A percentile compares a stretch with the other conserved stretches of the same genome.
Evolutionary conservation across 163 green algal genomes (phyloP).

Genomic region (Chlamydomonas reinhardtii): DNA sequence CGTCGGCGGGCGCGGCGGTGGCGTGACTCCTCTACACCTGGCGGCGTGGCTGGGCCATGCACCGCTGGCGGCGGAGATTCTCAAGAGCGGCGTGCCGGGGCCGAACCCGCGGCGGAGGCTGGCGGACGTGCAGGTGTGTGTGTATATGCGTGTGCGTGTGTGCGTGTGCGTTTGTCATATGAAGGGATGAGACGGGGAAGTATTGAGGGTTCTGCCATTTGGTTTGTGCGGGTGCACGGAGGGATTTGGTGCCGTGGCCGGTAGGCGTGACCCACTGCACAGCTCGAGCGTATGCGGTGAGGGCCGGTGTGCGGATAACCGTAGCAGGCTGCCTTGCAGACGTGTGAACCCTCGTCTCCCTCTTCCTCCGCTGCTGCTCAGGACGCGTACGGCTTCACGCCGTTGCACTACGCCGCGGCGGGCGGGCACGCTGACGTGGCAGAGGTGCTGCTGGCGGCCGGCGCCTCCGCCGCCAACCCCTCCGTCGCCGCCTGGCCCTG

Average conservation of each 20-base stretch:
- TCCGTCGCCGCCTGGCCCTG: neutral
- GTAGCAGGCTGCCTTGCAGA: too few species aligned
- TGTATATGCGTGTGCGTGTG: too few species aligned
- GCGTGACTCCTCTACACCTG: conserved; percentile 6
- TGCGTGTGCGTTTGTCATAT: neutral
- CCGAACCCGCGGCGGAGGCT: neutral
- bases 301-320: too few species aligned
- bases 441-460: conserved; percentile 20
- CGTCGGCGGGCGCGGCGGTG: neutral
- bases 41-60: conserved; percentile 14
- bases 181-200: too few species aligned
- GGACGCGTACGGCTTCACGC: conserved; percentile 42
- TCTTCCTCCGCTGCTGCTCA: neutral
- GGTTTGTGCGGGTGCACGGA: too few species aligned
- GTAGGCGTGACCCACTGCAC: too few species aligned
- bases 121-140: conserved; percentile 8
- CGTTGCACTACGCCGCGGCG: conserved; percentile 40
- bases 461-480: conserved; percentile 4
- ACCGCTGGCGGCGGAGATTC: conserved; percentile 1
- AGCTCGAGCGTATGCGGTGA: too few species aligned
- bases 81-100: neutral
- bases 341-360: too few species aligned
- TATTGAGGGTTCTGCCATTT: too few species aligned
- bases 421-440: conserved; percentile 31
- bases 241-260: too few species aligned